phyloP scores from a whole-genome alignment of 768 basidiomycete species.

The Mycena latifolia region DNA sequence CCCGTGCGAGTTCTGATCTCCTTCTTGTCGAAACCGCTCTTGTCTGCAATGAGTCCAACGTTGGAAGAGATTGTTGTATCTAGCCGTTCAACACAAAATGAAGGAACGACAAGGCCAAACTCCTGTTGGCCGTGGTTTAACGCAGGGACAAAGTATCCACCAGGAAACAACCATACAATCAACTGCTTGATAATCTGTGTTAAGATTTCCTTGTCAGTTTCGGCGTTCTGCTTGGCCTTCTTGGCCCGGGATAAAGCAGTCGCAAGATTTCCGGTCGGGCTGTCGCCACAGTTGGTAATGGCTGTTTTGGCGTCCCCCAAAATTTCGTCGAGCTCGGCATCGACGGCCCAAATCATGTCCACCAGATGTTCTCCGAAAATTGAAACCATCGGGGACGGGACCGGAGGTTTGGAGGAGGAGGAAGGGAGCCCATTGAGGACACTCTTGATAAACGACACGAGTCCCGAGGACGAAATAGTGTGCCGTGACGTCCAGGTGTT shows the following conservation, averaged over 20 bases:
- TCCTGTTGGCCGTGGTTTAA: constrained; percentile 53
- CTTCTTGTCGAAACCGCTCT: constrained; percentile 76
- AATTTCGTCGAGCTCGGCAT: constrained; percentile 81
- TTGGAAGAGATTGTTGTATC: constrained; percentile 73
- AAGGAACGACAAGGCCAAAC: constrained; percentile 65
- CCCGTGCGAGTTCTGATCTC: constrained; percentile 86
- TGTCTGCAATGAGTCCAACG: constrained; percentile 79
- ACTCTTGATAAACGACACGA: constrained; percentile 75
- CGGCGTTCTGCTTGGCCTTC: constrained; percentile 64
- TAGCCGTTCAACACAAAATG: constrained; percentile 79
- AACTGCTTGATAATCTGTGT: constrained; percentile 70
- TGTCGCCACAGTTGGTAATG: constrained; percentile 51
- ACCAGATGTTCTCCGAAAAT: constrained; percentile 79
- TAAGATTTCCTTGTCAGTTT: constrained; percentile 74
- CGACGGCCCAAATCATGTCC: constrained; percentile 87
- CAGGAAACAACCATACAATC: constrained; percentile 59
- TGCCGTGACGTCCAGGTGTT: constrained; percentile 65
- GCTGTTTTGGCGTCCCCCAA: constrained; percentile 65
- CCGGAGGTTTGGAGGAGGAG: constrained; percentile 73
- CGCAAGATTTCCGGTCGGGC: constrained; percentile 43
- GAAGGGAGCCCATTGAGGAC: constrained; percentile 73
- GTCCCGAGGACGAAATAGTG: constrained; percentile 59
- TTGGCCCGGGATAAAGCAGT: constrained; percentile 51
- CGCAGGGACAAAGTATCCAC: background rate
- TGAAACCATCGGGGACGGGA: constrained; percentile 55